phyloP scores from a whole-genome alignment of 164 flowering plant species.

The Berberis thunbergii region DNA sequence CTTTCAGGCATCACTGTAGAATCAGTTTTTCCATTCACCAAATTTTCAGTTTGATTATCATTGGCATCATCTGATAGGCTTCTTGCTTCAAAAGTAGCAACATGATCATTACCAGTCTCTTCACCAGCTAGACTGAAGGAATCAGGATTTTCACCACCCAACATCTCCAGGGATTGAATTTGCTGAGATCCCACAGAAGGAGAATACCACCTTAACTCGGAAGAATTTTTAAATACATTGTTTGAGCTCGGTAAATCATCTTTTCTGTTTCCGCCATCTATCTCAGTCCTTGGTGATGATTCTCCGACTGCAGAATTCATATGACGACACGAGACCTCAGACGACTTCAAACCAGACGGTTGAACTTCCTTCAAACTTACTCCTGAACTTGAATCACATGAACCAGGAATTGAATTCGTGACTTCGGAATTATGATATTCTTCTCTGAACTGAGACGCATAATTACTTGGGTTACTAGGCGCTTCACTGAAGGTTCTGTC shows the following conservation, averaged over 20 bases:
- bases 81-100: slow-evolving; percentile 10
- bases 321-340: too few relatives aligned
- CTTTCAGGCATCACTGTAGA: slow-evolving; percentile 11
- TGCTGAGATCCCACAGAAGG: slow-evolving; percentile 10
- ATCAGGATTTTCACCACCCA: slow-evolving; percentile 13
- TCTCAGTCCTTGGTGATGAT: slow-evolving; percentile 9
- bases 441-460: slow-evolving; percentile 24
- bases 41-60: slow-evolving; percentile 11
- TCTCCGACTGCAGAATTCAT: background rate
- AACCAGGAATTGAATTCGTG: slow-evolving; percentile 13
- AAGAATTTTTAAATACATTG: slow-evolving; percentile 7
- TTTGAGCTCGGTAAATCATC: slow-evolving; percentile 8
- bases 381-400: slow-evolving; percentile 14
- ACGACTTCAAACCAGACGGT: background rate
- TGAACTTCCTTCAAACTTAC: slow-evolving; percentile 10
- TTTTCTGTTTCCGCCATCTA: slow-evolving; percentile 5
- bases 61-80: slow-evolving; percentile 14
- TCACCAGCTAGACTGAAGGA: slow-evolving; percentile 1
- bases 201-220: slow-evolving; percentile 14
- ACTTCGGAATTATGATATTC: slow-evolving; percentile 18
- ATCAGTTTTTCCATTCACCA: slow-evolving; percentile 8
- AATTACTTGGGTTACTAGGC: slow-evolving; percentile 7
- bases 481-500: slow-evolving; percentile 9
- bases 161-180: slow-evolving; percentile 13
- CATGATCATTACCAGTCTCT: background rate